These are phyloP conservation scores for Recurvomyces mirabilis DNA, from an alignment of 495 filamentous ascomycete species.

Conservation along the genomic window DNA sequence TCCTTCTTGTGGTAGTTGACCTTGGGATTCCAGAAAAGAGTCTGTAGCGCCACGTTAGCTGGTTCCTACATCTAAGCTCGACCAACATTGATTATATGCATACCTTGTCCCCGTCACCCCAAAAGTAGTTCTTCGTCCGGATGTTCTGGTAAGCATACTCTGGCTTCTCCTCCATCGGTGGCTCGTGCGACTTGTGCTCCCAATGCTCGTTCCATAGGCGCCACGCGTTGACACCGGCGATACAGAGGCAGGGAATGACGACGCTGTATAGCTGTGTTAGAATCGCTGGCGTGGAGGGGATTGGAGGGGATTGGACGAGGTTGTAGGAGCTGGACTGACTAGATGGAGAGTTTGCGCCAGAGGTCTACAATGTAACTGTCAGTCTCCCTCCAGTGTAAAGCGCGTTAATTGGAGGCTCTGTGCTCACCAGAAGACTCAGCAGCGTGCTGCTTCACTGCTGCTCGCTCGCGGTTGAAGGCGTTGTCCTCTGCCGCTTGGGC, in stretches of 20 bases:
- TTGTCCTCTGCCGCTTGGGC: slow-evolving; percentile 44
- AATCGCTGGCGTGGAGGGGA: neutral
- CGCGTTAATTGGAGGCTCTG: too few species aligned
- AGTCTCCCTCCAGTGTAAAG: neutral
- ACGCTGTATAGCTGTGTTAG: slow-evolving; percentile 37
- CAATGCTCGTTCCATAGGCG: slow-evolving; percentile 88
- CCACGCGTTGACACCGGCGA: slow-evolving; percentile 68
- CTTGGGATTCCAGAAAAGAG: slow-evolving; percentile 64
- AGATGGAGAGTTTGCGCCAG: slow-evolving; percentile 89
- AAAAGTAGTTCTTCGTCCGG: slow-evolving; percentile 77
- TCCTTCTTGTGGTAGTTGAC: slow-evolving; percentile 97
- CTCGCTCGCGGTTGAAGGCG: slow-evolving; percentile 76
- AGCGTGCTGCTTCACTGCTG: slow-evolving; percentile 77
- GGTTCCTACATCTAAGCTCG: neutral
- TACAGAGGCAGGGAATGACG: slow-evolving; percentile 56
- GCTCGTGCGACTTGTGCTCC: slow-evolving; percentile 83
- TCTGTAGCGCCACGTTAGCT: slow-evolving; percentile 16
- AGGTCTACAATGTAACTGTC: slow-evolving; percentile 45
- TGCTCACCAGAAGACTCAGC: slow-evolving; percentile 62
- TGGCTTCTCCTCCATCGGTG: slow-evolving; percentile 72
- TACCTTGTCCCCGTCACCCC: slow-evolving; percentile 90
- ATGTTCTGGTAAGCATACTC: slow-evolving; percentile 95
- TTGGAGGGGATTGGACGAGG: neutral
- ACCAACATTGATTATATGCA: slow-evolving; percentile 19
- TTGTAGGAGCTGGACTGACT: slow-evolving; percentile 43